phyloP scores from a whole-genome alignment of 371 early-diverging fungal species.

The Apophysomyces elegans region DNA sequence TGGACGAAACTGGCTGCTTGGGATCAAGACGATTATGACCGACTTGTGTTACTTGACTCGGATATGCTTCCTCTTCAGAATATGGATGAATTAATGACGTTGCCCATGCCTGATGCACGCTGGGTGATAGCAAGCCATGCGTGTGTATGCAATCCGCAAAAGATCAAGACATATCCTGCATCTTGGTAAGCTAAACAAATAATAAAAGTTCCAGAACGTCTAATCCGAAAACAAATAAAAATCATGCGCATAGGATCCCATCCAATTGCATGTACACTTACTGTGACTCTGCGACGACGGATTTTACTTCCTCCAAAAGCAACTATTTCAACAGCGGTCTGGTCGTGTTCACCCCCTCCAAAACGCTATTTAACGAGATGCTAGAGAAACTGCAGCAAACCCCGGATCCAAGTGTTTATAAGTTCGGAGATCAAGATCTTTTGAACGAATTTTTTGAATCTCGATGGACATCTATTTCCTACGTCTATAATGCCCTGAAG shows the following conservation, averaged over 20 bases:
- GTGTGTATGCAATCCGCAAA: slow-evolving; percentile 51
- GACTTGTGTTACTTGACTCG: slow-evolving; percentile 83
- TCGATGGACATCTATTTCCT: slow-evolving; percentile 42
- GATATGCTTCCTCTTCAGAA: slow-evolving; percentile 80
- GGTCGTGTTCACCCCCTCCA: slow-evolving; percentile 46
- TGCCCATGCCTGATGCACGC: slow-evolving; percentile 19
- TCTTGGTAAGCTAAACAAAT: slow-evolving; percentile 34
- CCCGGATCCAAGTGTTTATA: slow-evolving; percentile 27
- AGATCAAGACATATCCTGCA: slow-evolving; percentile 37
- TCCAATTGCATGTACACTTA: slow-evolving; percentile 48
- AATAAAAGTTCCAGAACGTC: too few relatives aligned
- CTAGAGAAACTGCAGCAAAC: slow-evolving; percentile 19
- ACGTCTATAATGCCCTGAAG: slow-evolving; percentile 58
- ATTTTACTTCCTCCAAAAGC: background rate
- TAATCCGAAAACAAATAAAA: too few relatives aligned
- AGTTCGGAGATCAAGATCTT: slow-evolving; percentile 60
- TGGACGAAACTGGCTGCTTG: slow-evolving; percentile 88
- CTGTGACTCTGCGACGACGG: background rate
- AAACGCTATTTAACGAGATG: slow-evolving; percentile 33
- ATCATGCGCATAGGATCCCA: slow-evolving; percentile 39
- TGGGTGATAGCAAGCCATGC: slow-evolving; percentile 47
- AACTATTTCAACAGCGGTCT: slow-evolving; percentile 59
- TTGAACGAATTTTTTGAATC: slow-evolving; percentile 45
- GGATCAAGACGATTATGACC: slow-evolving; percentile 63
- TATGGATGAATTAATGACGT: slow-evolving; percentile 71